phyloP scores from a whole-genome alignment of 192 early-diverging fungal species.

The Geranomyces variabilis region DNA sequence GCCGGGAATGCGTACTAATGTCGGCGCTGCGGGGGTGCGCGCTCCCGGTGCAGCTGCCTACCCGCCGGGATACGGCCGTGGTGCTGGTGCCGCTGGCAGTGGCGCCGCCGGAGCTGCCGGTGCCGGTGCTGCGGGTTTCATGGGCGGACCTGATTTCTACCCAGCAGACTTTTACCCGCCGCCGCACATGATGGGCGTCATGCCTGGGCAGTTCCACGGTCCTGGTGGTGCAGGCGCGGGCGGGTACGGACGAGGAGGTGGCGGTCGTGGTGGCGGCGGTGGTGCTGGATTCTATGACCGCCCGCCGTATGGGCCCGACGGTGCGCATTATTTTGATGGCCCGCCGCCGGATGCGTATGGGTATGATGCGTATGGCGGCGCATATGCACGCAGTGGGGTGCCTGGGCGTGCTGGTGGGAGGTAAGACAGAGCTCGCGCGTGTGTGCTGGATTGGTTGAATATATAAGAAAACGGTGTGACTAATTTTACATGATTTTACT shows the following conservation, averaged over 20 bases:
- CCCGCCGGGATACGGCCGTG: background rate
- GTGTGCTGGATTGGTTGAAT: background rate
- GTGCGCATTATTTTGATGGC: constrained; percentile 23
- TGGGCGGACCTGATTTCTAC: constrained; percentile 21
- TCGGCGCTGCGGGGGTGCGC: too few species aligned
- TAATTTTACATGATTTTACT: too few species aligned
- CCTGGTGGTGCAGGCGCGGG: background rate
- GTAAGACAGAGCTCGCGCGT: background rate
- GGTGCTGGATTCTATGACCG: constrained; percentile 27
- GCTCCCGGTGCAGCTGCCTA: background rate
- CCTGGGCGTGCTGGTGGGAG: constrained; percentile 1
- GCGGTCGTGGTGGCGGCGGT: constrained; percentile 1
- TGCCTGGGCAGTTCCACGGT: constrained; percentile 17
- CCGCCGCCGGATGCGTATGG: constrained; percentile 15
- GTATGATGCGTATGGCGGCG: constrained; percentile 1
- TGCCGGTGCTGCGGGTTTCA: background rate
- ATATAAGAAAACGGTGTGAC: too few species aligned
- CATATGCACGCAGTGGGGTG: background rate
- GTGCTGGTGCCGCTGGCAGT: background rate
- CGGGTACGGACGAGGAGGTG: constrained; percentile 24
- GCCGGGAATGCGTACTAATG: background rate
- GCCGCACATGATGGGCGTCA: constrained; percentile 32
- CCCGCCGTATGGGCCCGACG: constrained; percentile 18
- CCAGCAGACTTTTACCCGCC: constrained; percentile 28
- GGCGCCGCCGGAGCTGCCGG: background rate